A percentile compares a stretch with the other conserved stretches of the same genome.
phyloP scores from a whole-genome alignment of 2,329 filamentous ascomycete species.

The Fusarium albidum region DNA sequence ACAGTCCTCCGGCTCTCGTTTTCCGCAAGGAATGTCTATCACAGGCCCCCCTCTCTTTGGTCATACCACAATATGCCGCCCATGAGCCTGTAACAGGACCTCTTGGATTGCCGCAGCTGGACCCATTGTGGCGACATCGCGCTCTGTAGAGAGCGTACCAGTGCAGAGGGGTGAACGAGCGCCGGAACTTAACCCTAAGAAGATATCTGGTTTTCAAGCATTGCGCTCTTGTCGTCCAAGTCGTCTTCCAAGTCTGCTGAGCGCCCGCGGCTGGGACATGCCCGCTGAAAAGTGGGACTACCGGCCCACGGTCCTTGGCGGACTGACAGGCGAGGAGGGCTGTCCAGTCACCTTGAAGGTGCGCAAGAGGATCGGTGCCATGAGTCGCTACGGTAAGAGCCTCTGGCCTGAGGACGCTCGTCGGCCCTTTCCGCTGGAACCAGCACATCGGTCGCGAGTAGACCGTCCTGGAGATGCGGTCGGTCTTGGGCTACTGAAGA shows the following conservation, averaged over 20 bases:
- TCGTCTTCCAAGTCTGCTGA: constrained; percentile 68
- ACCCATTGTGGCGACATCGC: constrained; percentile 46
- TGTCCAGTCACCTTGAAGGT: constrained; percentile 65
- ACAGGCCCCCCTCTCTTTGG: constrained; percentile 52
- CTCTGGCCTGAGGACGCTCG: constrained; percentile 76
- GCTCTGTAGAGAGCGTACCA: constrained; percentile 47
- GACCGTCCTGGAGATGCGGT: constrained; percentile 48
- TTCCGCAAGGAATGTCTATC: constrained; percentile 72
- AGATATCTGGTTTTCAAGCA: constrained; percentile 72
- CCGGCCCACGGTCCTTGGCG: constrained; percentile 40
- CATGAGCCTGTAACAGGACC: constrained; percentile 69
- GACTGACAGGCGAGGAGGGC: constrained; percentile 59
- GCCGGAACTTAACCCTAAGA: constrained; percentile 98
- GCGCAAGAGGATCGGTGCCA: constrained; percentile 70
- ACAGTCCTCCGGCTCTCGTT: constrained; percentile 81
- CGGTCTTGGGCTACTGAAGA: constrained; percentile 33
- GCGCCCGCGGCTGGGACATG: constrained; percentile 40
- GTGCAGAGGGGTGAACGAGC: constrained; percentile 64
- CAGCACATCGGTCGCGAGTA: constrained; percentile 59
- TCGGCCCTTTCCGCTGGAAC: constrained; percentile 75
- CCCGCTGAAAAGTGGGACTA: constrained; percentile 62
- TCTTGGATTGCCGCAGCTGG: constrained; percentile 58
- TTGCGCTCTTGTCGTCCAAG: constrained; percentile 77
- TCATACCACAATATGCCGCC: constrained; percentile 60
- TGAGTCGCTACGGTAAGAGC: constrained; percentile 81